These are phyloP conservation scores for Verticillium tricorpus DNA, from an alignment of 2,329 filamentous ascomycete genomes.

Conservation along the genomic window DNA sequence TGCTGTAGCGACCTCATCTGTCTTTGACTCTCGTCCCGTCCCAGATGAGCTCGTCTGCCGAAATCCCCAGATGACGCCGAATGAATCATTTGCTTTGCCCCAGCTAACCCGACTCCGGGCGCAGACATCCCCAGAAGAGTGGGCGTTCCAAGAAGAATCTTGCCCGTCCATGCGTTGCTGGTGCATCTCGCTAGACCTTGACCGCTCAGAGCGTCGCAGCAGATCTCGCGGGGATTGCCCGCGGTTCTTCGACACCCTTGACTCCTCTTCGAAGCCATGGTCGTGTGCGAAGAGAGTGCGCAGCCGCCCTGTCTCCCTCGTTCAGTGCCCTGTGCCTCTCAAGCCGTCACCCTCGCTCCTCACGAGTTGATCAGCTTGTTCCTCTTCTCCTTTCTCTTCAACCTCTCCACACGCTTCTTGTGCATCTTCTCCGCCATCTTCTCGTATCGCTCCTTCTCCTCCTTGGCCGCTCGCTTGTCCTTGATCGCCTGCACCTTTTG, in stretches of 20 bases:
- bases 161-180: not conserved
- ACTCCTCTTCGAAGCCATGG: not conserved
- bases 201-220: not conserved
- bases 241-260: not conserved
- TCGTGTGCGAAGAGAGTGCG: not conserved
- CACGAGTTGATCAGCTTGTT: slow-evolving; percentile 76
- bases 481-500: slow-evolving; percentile 73
- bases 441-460: slow-evolving; percentile 87
- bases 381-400: slow-evolving; percentile 94
- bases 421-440: slow-evolving; percentile 98
- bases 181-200: not conserved
- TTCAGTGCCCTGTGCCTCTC: not conserved
- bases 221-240: not conserved
- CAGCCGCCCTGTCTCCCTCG: not conserved
- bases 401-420: slow-evolving; percentile 83
- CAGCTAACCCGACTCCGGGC: not conserved
- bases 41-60: not conserved
- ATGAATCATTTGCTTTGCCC: not conserved
- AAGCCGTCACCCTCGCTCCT: slow-evolving; percentile 17
- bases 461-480: slow-evolving; percentile 82
- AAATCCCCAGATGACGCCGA: not conserved
- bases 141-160: not conserved
- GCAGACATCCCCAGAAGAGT: not conserved
- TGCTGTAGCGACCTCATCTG: not conserved
- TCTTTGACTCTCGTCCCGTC: not conserved